These are phyloP conservation scores for Tetragonia tetragonoides DNA, from an alignment of 148 eudicot species.

Conservation along the genomic window DNA sequence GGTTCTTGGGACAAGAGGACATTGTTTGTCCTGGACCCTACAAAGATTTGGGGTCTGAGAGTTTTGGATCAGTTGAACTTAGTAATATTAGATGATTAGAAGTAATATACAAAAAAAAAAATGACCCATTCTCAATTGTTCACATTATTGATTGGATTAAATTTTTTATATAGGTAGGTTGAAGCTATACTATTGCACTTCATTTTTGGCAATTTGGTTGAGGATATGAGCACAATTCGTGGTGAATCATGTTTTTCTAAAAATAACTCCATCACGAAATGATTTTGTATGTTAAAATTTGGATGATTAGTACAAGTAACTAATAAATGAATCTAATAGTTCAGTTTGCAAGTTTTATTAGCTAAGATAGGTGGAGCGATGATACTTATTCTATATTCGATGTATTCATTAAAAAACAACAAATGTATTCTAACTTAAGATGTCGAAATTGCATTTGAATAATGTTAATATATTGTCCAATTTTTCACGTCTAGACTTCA, in stretches of 20 bases:
- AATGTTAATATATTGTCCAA: too few species aligned
- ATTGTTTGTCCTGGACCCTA: slow-evolving; percentile 58
- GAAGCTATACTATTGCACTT: background rate
- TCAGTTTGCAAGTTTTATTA: too few species aligned
- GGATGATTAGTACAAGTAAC: too few species aligned
- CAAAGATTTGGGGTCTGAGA: slow-evolving; percentile 59
- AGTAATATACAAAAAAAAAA: background rate
- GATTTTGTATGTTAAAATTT: background rate
- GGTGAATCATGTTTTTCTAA: background rate
- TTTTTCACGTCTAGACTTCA: too few species aligned
- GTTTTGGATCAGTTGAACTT: slow-evolving; percentile 73
- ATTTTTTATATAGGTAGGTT: background rate
- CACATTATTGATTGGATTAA: background rate
- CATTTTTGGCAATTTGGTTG: background rate
- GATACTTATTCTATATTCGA: too few species aligned
- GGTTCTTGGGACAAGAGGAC: slow-evolving; percentile 51
- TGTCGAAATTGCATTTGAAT: too few species aligned
- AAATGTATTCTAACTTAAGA: too few species aligned
- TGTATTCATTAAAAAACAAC: too few species aligned
- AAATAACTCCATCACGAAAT: background rate
- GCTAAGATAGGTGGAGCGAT: too few species aligned
- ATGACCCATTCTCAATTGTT: background rate
- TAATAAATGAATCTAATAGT: too few species aligned
- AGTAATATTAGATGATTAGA: slow-evolving; percentile 23
- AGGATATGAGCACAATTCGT: background rate